phyloP scores from a whole-genome alignment of 2,329 filamentous ascomycete genomes.

The Chaetomiaceae sp. region DNA sequence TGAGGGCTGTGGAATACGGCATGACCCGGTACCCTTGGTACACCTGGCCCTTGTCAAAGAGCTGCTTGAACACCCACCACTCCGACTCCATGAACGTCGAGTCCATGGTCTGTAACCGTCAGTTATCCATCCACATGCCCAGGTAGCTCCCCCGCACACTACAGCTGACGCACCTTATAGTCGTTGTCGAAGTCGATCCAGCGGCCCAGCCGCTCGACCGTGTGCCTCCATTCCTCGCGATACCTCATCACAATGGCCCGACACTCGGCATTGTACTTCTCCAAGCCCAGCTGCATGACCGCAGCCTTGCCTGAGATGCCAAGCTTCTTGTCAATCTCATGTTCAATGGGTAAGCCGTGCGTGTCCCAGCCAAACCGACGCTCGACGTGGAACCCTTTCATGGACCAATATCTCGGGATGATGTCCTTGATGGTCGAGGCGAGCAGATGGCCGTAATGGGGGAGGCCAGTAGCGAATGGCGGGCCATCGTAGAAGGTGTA shows the following conservation, averaged over 20 bases:
- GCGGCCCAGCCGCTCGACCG: slow-evolving; percentile 79
- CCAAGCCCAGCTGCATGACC: slow-evolving; percentile 78
- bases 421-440: slow-evolving; percentile 97
- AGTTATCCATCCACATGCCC: slow-evolving; percentile 11
- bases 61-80: slow-evolving; percentile 95
- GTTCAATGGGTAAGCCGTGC: slow-evolving; percentile 89
- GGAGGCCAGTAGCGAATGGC: slow-evolving; percentile 57
- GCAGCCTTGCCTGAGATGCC: slow-evolving; percentile 79
- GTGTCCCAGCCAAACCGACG: slow-evolving; percentile 93
- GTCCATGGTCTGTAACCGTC: slow-evolving; percentile 68
- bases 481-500: slow-evolving; percentile 96
- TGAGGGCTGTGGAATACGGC: slow-evolving; percentile 89
- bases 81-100: slow-evolving; percentile 90
- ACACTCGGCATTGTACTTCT: slow-evolving; percentile 87
- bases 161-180: slow-evolving; percentile 62
- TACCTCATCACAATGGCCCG: slow-evolving; percentile 90
- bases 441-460: slow-evolving; percentile 65
- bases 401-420: slow-evolving; percentile 93
- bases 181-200: slow-evolving; percentile 99
- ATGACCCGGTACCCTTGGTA: slow-evolving; percentile 90
- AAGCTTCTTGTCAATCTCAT: slow-evolving; percentile 95
- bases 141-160: not conserved
- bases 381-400: slow-evolving; percentile 92
- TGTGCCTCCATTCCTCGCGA: slow-evolving; percentile 77
- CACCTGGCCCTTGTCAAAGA: slow-evolving; percentile 83